Percentiles rank a stretch among this genome's conserved stretches.
Evolutionary conservation across 2,329 filamentous ascomycete species (phyloP).

Genomic region (Emericellopsis cladophorae): DNA sequence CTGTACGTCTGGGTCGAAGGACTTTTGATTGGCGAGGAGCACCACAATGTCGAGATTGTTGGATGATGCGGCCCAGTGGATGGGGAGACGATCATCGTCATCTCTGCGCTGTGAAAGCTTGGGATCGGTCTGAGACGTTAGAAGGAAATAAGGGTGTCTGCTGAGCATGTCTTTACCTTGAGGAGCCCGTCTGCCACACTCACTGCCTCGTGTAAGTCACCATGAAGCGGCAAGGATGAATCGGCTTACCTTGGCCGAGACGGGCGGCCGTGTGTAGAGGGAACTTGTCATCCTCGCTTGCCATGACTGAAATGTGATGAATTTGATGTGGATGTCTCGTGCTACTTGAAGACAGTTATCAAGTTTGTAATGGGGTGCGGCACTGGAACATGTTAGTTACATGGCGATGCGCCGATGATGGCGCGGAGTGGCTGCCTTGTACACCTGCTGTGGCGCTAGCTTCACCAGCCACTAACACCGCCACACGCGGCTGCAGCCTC

Average conservation of each 20-base stretch:
- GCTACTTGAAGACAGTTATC: no score
- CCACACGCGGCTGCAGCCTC: constrained; percentile 15
- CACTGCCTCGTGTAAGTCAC: neutral
- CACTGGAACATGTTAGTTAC: no score
- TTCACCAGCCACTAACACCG: constrained; percentile 6
- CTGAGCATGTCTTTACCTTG: constrained; percentile 1
- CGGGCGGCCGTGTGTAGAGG: constrained; percentile 79
- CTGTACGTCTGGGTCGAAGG: constrained; percentile 75
- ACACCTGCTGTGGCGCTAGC: neutral
- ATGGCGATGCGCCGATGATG: neutral
- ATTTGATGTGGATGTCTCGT: no score
- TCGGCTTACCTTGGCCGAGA: constrained; percentile 62
- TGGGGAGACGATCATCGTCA: constrained; percentile 75
- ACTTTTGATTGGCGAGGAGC: constrained; percentile 54
- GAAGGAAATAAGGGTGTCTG: neutral
- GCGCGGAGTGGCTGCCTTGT: neutral
- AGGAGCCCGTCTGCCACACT: constrained; percentile 4
- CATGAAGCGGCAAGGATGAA: no score
- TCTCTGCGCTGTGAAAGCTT: constrained; percentile 63
- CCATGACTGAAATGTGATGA: constrained; percentile 5
- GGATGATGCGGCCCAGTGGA: constrained; percentile 89
- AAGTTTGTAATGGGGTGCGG: no score
- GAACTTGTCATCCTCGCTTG: constrained; percentile 45
- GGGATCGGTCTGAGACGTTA: constrained; percentile 54
- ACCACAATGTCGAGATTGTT: constrained; percentile 66